Evolutionary conservation across 2,329 filamentous ascomycete genomes (phyloP), one percentile per base, ranked within the genome.

Genomic region (Penicillium corylophilum): DNA sequence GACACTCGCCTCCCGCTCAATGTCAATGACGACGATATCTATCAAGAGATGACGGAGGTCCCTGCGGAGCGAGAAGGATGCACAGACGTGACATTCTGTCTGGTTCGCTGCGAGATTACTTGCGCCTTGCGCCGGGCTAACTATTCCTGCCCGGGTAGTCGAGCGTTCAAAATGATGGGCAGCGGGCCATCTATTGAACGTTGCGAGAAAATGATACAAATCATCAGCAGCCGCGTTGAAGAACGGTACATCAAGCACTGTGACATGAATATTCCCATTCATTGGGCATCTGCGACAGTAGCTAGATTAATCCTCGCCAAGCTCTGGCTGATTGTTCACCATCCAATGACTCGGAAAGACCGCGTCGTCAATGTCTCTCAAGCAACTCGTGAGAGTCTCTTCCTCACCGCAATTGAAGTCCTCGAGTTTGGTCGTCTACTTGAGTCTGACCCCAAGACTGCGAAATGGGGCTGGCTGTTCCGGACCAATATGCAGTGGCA

Each of bases 301-400:
- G 80, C 83, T 3, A 82, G 87, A 9, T 77, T 93, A 28, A 84
- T 92, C 55, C 82, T 91, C 72, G 85, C 85, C 46, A 93, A 91
- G 71, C 84, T 91, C 76, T 89, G 86, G 74, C 78, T 94, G 31
- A 80, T 91, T 53, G 80, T 90, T 2, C 88, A 93, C 63, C 85
- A 93, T 60, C 88, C 88, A 0, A 79, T 87, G 62, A 83, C 88
- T 28, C 81, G 84, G 46, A 78, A 79, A 29, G 80, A 68, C 33
- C 57, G 83, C 23, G 78, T 77, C n/a, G 70, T 76, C 8, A 78
- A 77, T 23, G 74, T 88, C 7, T 80, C 83, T 0, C 78, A 82
- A 44, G 84, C 85, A 43, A 82, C 83, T 8, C 82, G 84, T 50
- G 82, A 90, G 55, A 84, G 84, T 51, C 76, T 92, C 1, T 89